Evolutionary conservation across 176 grass and related monocot species (phyloP).

Genomic region (Oryza meridionalis): DNA sequence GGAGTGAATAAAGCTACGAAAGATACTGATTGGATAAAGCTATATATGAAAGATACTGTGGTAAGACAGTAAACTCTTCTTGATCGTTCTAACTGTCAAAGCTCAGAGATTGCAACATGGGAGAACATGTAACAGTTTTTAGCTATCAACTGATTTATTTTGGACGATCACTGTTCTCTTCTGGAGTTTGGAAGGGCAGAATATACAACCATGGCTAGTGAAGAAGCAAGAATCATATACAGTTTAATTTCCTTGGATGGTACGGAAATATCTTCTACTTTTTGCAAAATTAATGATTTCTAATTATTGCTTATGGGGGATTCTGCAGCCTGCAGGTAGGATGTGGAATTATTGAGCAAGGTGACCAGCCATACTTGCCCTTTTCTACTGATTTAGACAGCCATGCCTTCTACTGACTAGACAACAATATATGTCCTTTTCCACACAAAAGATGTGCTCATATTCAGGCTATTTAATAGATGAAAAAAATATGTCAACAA

Average conservation of each 20-base stretch:
- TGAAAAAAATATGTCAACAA: slow-evolving; percentile 23
- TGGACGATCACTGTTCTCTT: slow-evolving; percentile 9
- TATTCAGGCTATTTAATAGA: slow-evolving; percentile 28
- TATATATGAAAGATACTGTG: too few species aligned
- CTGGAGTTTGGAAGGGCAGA: background rate
- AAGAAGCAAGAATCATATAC: slow-evolving; percentile 22
- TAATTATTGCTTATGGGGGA: background rate
- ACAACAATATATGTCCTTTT: slow-evolving; percentile 37
- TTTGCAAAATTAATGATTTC: slow-evolving; percentile 29
- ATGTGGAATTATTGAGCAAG: slow-evolving; percentile 45
- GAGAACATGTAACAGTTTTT: background rate
- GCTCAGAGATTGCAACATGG: background rate
- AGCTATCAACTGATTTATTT: background rate
- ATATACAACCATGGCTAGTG: background rate
- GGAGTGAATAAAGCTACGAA: background rate
- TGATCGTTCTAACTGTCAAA: slow-evolving; percentile 1
- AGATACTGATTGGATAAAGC: background rate
- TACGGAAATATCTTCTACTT: slow-evolving; percentile 24
- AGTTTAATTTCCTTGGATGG: slow-evolving; percentile 36
- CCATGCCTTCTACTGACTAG: slow-evolving; percentile 36
- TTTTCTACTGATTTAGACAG: slow-evolving; percentile 44
- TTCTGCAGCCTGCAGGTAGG: slow-evolving; percentile 42
- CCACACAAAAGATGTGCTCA: slow-evolving; percentile 7
- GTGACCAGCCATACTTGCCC: background rate
- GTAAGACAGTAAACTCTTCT: background rate